A percentile compares a stretch with the other conserved stretches of the same genome.
These are phyloP conservation scores for Polygonum maritimum DNA, from an alignment of 148 eudicot species.

Conservation along the genomic window DNA sequence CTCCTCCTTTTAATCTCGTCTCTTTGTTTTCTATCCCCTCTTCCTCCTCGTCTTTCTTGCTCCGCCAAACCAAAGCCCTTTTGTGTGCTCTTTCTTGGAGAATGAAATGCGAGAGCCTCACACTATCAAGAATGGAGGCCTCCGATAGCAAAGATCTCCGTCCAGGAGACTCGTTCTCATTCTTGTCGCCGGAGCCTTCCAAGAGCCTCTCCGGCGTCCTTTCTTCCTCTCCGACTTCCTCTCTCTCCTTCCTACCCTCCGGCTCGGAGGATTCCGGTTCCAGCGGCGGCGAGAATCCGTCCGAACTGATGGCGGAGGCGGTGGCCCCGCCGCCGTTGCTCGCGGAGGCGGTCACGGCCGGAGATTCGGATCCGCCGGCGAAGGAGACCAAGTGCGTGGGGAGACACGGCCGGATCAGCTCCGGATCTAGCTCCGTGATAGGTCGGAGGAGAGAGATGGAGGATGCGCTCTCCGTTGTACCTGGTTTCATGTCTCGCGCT, in stretches of 20 bases:
- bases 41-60: background rate
- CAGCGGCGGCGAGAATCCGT: conserved; percentile 33
- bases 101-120: conserved; percentile 10
- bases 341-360: background rate
- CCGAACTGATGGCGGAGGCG: conserved; percentile 10
- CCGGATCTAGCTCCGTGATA: conserved; percentile 56
- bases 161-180: background rate
- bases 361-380: background rate
- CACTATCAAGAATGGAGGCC: background rate
- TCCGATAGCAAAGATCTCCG: background rate
- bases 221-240: background rate
- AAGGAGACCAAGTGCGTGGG: conserved; percentile 32
- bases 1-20: conserved; percentile 5
- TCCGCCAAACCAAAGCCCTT: background rate
- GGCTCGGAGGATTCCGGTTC: conserved; percentile 12
- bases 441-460: conserved; percentile 82
- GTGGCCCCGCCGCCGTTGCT: background rate
- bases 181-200: background rate
- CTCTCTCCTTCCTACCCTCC: conserved; percentile 4
- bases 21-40: background rate
- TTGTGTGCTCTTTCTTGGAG: background rate
- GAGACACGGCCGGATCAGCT: conserved; percentile 33
- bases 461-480: conserved; percentile 54
- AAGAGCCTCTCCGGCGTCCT: background rate
- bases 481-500: conserved; percentile 36